phyloP scores from a whole-genome alignment of 163 green algal genomes.

The Trebouxia gelatinosa region DNA sequence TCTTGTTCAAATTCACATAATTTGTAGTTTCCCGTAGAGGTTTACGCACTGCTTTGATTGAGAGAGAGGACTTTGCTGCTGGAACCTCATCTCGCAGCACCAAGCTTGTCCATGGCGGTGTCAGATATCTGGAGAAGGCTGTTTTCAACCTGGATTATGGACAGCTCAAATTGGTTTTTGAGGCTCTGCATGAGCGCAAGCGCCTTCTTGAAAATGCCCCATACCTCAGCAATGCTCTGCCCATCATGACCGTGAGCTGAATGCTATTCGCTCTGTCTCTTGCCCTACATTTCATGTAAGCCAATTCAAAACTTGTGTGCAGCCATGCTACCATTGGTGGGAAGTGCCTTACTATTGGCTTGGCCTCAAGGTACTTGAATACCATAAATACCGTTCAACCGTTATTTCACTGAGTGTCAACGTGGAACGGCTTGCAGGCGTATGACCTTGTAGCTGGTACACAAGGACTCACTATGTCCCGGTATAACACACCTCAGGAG shows the following conservation, averaged over 20 bases:
- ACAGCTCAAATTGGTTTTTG: conserved; percentile 97
- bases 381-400: too few species aligned
- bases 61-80: conserved; percentile 92
- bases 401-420: too few species aligned
- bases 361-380: conserved; percentile 91
- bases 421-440: conserved; percentile 41
- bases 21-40: conserved; percentile 65
- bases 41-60: conserved; percentile 75
- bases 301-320: too few species aligned
- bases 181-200: conserved; percentile 92
- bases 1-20: not conserved
- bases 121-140: conserved; percentile 98
- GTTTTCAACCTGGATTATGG: conserved; percentile 82
- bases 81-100: conserved; percentile 92
- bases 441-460: conserved; percentile 91
- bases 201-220: conserved; percentile 87
- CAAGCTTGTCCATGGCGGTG: conserved; percentile 95
- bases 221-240: conserved; percentile 78
- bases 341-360: conserved; percentile 96
- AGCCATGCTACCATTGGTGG: conserved; percentile 96
- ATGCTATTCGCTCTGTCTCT: not conserved
- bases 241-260: conserved; percentile 84
- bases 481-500: conserved; percentile 74
- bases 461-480: conserved; percentile 71
- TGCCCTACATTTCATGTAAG: too few species aligned